Conservation (phyloP, 768 basidiomycete species). For the Boletus rubescentipes region DNA sequence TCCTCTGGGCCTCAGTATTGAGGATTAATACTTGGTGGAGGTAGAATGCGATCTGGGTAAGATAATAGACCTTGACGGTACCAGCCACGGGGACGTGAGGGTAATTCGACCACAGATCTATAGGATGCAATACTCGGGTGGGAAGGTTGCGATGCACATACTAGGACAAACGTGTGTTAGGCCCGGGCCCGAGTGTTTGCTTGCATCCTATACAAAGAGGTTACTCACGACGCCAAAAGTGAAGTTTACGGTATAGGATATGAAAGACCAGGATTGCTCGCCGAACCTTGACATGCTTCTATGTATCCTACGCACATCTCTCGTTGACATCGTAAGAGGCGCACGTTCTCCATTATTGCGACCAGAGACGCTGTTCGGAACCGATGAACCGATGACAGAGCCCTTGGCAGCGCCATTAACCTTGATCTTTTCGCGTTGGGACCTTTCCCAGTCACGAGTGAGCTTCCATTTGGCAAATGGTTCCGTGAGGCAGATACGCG, state of each 20-base stretch:
- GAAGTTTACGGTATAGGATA: conserved; percentile 80
- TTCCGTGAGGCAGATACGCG: too few relatives aligned
- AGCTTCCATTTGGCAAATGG: too few relatives aligned
- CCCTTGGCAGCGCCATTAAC: conserved; percentile 27
- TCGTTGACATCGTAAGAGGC: conserved; percentile 27
- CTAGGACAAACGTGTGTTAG: conserved; percentile 6
- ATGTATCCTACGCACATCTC: conserved; percentile 59
- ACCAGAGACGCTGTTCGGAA: conserved; percentile 31
- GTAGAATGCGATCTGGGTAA: too few relatives aligned
- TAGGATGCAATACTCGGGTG: conserved; percentile 45
- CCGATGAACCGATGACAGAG: not conserved
- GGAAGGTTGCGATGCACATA: too few relatives aligned
- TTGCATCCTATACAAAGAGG: too few relatives aligned
- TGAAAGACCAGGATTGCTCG: conserved; percentile 88
- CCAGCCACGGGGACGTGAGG: conserved; percentile 78
- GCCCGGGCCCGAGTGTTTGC: too few relatives aligned
- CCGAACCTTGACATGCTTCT: conserved; percentile 82
- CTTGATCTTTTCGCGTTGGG: too few relatives aligned
- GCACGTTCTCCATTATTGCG: conserved; percentile 22
- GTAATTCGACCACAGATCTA: conserved; percentile 72
- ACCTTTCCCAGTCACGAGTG: conserved; percentile 41
- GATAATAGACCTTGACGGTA: conserved; percentile 67
- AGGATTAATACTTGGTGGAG: too few relatives aligned
- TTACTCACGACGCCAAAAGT: conserved; percentile 74
- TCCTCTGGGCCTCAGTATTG: conserved; percentile 23